Evolutionary conservation across 2,329 filamentous ascomycete species (phyloP), one percentile per base, ranked within the genome.

Genomic region (Botrytis byssoidea): DNA sequence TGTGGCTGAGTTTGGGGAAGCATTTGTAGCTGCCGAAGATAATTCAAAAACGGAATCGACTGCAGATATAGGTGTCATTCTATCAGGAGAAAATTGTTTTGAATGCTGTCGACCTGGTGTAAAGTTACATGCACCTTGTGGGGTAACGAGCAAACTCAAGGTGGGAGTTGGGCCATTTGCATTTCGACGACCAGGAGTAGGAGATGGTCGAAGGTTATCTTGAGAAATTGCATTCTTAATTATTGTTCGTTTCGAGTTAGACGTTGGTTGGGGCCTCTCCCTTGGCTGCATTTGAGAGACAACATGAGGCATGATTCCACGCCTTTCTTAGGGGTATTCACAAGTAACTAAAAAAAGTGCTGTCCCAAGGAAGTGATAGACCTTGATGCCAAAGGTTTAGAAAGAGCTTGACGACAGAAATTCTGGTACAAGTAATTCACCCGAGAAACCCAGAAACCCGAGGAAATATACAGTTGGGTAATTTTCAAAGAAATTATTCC

Each of bases 1-100:
- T 46, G 68, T 66, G 9, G 75, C 75, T 1, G 77, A 77, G 60
- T 73, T 73, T 16, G 75, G 75, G 18, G 76, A 78, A 18, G 67
- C 68, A 22, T 69, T 67, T 4, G 71, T 57, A 5, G 29, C n/a
- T 59, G 63, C 70, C 4, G 74, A 74, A 25, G 77, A 71, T 42
- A 77, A 67, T 44, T 79, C 77, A 55, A 79, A 79, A 16, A 79
- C 69, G 3, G 78, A 75, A n/a, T 79, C 78, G 3, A 79, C 76
- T 25, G 77, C 74, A 18, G 78, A 79, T 16, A 71, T 32, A 16
- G 79, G 77, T 10, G 76, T 77, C 22, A 42, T 32, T 20, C 60
- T 70, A 22, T 77, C 78, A 2, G 72, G 64, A 4, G 77, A 79
- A 40, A 72, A 60, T 25, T 79, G 74, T 46, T 74, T 73, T 20